Base-by-base conservation (phyloP, 169 alveolate species). In the Pseudocohnilembus persalinus region DNA sequence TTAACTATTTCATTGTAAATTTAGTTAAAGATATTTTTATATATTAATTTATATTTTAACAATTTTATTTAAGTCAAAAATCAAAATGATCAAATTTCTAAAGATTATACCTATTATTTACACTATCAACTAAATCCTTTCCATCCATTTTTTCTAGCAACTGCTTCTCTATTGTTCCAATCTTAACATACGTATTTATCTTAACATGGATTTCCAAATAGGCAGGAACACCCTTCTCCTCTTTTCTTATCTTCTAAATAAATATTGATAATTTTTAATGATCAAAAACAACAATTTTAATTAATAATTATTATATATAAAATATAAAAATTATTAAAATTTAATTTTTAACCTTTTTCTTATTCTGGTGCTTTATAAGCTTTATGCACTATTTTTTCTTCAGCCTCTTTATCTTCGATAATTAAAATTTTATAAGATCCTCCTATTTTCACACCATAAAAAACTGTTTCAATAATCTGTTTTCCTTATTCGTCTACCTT, bases 101-200 rank as follows among this genome's bases (percentile, higher is more conserved):
- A n/a, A n/a, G n/a, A n/a, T n/a, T n/a, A n/a, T n/a, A n/a, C n/a
- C n/a, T n/a, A n/a, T n/a, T n/a, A n/a, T 49, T 49, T 11, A 11
- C 68, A 49, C 4, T 11, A 20, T 49, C 68, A 49, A 49, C 68
- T 49, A 20, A 49, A 49, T 49, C 68, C 68, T 20, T 49, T 49
- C 68, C 68, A 49, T 49, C 68, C 68, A 20, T 79, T 79, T 29
- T 79, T 32, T 63, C 63, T 79, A 0, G 84, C 84, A 6, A 79
- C 73, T 0, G 76, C 64, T 16, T 34, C 35, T 79, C 84, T 79
- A 30, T 79, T 79, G 64, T 79, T 79, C 84, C 84, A 79, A 29
- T 79, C 84, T 79, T 28, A 20, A 30, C 84, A 79, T 29, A 79
- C 76, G 49, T 79, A 79, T 63, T 79, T 34, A 63, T 79, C 84